Evolutionary conservation across 352 stramenopile genomes (phyloP).

Genomic region (Thalassiosira mediterranea): DNA sequence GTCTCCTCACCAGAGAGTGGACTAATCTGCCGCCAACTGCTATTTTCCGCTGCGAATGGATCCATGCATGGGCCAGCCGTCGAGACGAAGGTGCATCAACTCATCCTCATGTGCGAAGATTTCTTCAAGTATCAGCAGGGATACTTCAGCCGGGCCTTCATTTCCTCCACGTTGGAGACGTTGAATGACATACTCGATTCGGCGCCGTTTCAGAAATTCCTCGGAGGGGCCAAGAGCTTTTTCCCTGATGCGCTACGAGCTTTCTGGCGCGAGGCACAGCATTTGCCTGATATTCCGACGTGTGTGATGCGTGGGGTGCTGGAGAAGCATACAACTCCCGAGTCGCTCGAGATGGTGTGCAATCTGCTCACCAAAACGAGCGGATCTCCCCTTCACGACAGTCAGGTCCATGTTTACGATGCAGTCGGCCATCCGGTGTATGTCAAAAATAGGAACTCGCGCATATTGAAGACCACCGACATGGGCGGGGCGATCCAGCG

Average conservation of each 20-base stretch:
- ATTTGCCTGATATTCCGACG: slow-evolving; percentile 80
- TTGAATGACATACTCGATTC: slow-evolving; percentile 77
- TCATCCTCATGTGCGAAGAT: slow-evolving; percentile 83
- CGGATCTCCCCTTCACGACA: slow-evolving; percentile 80
- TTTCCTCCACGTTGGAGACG: slow-evolving; percentile 69
- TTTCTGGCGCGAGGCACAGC: slow-evolving; percentile 83
- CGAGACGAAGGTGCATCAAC: slow-evolving; percentile 78
- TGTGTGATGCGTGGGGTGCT: slow-evolving; percentile 76
- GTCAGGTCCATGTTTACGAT: slow-evolving; percentile 84
- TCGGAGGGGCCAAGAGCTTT: slow-evolving; percentile 75
- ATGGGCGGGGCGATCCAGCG: slow-evolving; percentile 66
- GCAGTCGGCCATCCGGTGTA: slow-evolving; percentile 83
- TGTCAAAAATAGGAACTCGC: slow-evolving; percentile 77
- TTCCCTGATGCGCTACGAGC: slow-evolving; percentile 70
- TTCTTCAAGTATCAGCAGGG: slow-evolving; percentile 86
- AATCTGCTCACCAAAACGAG: slow-evolving; percentile 83
- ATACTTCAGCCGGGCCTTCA: slow-evolving; percentile 80
- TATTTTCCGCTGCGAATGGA: slow-evolving; percentile 84
- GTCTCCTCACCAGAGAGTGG: slow-evolving; percentile 51
- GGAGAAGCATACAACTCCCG: slow-evolving; percentile 80
- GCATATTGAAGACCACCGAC: slow-evolving; percentile 73
- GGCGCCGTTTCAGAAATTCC: slow-evolving; percentile 81
- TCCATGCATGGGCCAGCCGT: slow-evolving; percentile 75
- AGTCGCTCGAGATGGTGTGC: slow-evolving; percentile 80
- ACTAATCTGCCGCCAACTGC: slow-evolving; percentile 78